Percentiles rank a stretch among this genome's conserved stretches.
Evolutionary conservation across 345 rosid genomes (phyloP).

Genomic region (Stellera chamaejasme): DNA sequence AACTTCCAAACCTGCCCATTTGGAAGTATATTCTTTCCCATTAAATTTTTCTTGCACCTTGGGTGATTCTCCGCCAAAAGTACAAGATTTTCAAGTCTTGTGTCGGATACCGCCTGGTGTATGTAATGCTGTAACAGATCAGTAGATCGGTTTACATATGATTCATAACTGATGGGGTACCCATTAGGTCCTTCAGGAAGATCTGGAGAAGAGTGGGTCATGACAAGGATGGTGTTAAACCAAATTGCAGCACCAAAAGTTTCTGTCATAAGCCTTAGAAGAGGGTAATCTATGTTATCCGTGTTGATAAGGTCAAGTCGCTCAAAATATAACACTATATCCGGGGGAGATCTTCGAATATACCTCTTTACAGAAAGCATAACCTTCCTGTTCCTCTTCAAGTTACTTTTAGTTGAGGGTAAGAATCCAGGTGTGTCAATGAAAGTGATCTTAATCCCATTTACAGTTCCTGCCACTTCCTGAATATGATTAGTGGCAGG

Average conservation of each 20-base stretch:
- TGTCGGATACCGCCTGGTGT: constrained; percentile 62
- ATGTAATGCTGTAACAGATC: constrained; percentile 65
- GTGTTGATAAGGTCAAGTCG: constrained; percentile 61
- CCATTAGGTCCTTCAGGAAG: constrained; percentile 74
- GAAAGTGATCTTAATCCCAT: constrained; percentile 68
- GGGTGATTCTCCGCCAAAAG: constrained; percentile 81
- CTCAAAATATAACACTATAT: constrained; percentile 71
- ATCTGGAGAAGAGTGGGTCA: constrained; percentile 71
- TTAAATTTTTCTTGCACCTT: constrained; percentile 51
- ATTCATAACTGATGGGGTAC: constrained; percentile 53
- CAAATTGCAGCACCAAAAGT: constrained; percentile 69
- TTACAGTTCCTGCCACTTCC: constrained; percentile 62
- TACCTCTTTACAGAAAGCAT: constrained; percentile 60
- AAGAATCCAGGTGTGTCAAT: constrained; percentile 90
- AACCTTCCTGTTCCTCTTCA: constrained; percentile 67
- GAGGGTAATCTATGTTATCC: constrained; percentile 61
- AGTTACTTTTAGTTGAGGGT: constrained; percentile 38
- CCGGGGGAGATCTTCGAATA: constrained; percentile 71
- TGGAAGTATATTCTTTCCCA: constrained; percentile 74
- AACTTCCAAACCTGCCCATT: constrained; percentile 82
- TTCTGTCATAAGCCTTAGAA: constrained; percentile 72
- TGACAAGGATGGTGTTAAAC: constrained; percentile 83
- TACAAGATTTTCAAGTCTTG: constrained; percentile 70
- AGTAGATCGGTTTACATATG: constrained; percentile 57
- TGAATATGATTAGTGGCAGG: constrained; percentile 58